Evolutionary conservation across 2,329 filamentous ascomycete genomes (phyloP).

Genomic region (Cladosporium sp.): DNA sequence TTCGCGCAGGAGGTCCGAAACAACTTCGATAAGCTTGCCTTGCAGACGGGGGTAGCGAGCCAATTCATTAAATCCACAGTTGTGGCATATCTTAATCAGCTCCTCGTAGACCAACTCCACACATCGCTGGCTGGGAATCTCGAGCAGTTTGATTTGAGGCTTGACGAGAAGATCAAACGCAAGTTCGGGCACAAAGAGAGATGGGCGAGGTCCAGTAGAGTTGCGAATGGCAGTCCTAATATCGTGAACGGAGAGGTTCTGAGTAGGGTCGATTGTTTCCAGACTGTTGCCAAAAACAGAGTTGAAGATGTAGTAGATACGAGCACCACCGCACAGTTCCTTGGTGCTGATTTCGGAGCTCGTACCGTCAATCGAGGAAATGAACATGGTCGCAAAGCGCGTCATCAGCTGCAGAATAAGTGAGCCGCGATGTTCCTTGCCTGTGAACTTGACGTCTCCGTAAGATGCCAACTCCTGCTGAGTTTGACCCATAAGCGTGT

Average conservation of each 20-base stretch:
- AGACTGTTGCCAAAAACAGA: conserved; percentile 96
- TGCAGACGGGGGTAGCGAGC: conserved; percentile 88
- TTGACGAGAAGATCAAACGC: conserved; percentile 97
- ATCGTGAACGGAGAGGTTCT: conserved; percentile 88
- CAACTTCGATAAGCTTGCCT: conserved; percentile 95
- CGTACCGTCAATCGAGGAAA: conserved; percentile 96
- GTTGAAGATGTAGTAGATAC: conserved; percentile 99
- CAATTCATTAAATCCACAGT: conserved; percentile 91
- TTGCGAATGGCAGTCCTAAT: conserved; percentile 97
- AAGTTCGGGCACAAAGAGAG: conserved; percentile 94
- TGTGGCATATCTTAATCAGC: conserved; percentile 98
- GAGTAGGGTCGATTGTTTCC: conserved; percentile 93
- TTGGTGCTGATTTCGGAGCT: conserved; percentile 99
- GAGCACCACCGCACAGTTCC: conserved; percentile 88
- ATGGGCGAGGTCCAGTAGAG: conserved; percentile 91
- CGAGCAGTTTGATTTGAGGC: conserved; percentile 94
- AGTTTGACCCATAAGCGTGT: conserved; percentile 99
- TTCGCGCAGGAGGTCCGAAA: conserved; percentile 91
- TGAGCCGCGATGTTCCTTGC: conserved; percentile 92
- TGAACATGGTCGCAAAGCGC: conserved; percentile 94
- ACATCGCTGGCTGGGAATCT: conserved; percentile 91
- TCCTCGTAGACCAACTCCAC: conserved; percentile 98
- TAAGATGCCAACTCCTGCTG: conserved; percentile 98
- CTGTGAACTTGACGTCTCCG: conserved; percentile 94
- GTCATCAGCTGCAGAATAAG: conserved; percentile 97